Evolutionary conservation across 2,329 filamentous ascomycete genomes (phyloP), one percentile per base, ranked within the genome.

Genomic region (Fusarium vanettenii): DNA sequence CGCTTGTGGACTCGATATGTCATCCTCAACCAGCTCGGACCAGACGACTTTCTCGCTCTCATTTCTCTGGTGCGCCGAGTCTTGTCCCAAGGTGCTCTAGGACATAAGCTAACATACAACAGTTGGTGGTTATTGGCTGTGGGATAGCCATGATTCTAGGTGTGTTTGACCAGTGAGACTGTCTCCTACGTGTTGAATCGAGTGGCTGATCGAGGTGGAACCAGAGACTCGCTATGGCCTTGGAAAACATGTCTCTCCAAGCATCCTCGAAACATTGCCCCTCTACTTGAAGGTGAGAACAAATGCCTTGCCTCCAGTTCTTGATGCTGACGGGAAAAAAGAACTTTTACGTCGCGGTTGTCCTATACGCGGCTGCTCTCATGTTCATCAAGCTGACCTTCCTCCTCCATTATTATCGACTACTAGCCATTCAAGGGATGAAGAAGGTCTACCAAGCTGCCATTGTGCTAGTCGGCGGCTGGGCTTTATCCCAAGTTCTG

Each of bases 371-470:
- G 10, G 56, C 35, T 29, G 20, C 56, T 1, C 56, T 60, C 31
- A 4, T 60, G 10, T 60, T 60, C 35, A 60, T 60, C 25, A 60
- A 60, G 22, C 29, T 60, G 25, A 60, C 56, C 11, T 60, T 60
- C 13, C 56, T 60, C 35, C 33, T 41, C 22, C 56, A 60, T 9
- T 60, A 60, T 2, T 60, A 60, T 18, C 56, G 56, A n/a, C 18
- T 60, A 2, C 56, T 60, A 4, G 56, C 56, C 18, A 60, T 60
- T 22, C 56, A 60, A 9, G 56, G 25, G 18, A 60, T 60, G 35
- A 60, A 41, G n/a, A 60, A 16, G 4, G 56, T 60, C 10, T 60
- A 60, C 20, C 37, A 60, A n/a, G 56, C 56, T 60, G 56, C 56
- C 18, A 60, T 60, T 6, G 6, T 29, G 0, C 41, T 60, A 4